Conservation (phyloP, 1,284 basidiomycete genomes). For the Schizopora paradoxa region DNA sequence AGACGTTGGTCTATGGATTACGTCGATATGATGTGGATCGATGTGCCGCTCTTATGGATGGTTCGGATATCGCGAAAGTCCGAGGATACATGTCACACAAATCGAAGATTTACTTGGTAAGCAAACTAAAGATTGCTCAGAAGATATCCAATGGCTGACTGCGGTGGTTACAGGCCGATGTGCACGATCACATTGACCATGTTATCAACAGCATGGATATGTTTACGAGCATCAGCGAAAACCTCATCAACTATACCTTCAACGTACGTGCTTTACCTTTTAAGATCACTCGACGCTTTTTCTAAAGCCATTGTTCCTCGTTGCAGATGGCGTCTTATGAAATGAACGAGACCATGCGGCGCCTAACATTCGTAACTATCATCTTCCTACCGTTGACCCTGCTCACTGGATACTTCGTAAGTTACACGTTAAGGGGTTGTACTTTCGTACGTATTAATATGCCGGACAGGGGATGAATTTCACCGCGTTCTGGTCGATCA, state of each 20-base stretch:
- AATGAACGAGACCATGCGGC: constrained; percentile 21
- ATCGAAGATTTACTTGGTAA: constrained; percentile 18
- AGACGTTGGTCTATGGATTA: constrained; percentile 24
- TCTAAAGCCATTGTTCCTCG: background rate
- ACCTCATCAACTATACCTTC: constrained; percentile 28
- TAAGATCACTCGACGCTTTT: background rate
- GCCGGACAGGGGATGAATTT: constrained; percentile 27
- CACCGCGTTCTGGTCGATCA: constrained; percentile 7
- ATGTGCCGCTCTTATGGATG: constrained; percentile 19
- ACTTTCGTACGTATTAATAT: constrained; percentile 1
- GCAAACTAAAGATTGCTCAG: constrained; percentile 1
- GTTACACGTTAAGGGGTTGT: constrained; percentile 1
- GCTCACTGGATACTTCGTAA: constrained; percentile 27
- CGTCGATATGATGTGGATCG: constrained; percentile 26
- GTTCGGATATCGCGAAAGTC: constrained; percentile 7
- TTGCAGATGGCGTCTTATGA: constrained; percentile 24
- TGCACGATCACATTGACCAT: constrained; percentile 26
- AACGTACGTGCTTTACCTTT: constrained; percentile 21
- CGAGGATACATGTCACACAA: constrained; percentile 25
- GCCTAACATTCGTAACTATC: constrained; percentile 24
- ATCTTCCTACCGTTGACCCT: constrained; percentile 29
- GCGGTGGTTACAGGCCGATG: constrained; percentile 18
- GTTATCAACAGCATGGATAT: constrained; percentile 24
- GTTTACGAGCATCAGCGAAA: constrained; percentile 26
- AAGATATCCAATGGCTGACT: background rate